Base-by-base conservation (phyloP, 257 asterid species). In the Nicotiana attenuata region DNA sequence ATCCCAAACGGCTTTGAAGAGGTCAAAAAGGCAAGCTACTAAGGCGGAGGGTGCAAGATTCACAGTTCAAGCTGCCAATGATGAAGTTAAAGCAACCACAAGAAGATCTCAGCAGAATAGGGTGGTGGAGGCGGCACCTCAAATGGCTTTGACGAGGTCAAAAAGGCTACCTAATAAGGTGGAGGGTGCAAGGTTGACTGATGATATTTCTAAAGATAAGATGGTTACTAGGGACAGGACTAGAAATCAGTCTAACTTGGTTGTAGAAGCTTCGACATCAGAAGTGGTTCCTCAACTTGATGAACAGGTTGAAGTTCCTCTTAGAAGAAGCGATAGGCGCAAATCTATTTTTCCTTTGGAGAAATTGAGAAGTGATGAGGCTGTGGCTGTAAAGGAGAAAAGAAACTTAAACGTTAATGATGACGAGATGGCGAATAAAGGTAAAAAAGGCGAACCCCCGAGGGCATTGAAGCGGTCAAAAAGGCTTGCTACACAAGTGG, bases 381-480 rank as follows among this genome's bases (percentile, higher is more conserved):
- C 35, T 78, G 81, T 4, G 6, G 53, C 20, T 47, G 20, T 65
- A 65, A 81, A 81, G 91, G 64, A 81, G 86, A 53, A 77, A 78
- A 19, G 22, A 33, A 33, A 59, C 55, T 33, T 57, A 20, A 71
- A 13, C 16, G 14, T 14, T 75, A 75, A 24, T 50, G 24, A 75
- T 47, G 24, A 15, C 3, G 88, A 61, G 24, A 68, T 73, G 71
- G 77, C 26, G 35, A 68, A 4, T 52, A 79, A 78, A 75, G 47
- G 16, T 65, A 60, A 53, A 53, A 20, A 22, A 45, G 78, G 67
- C 64, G 83, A 81, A 78, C 81, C 80, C n/a, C 84, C 82, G 73
- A 82, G 80, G 76, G 77, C 61, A 71, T 82, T 77, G 35, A 84
- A 87, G 83, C 80, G 91, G 81, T 87, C 95, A 8, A 88, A 76